Conservation (phyloP, 2,329 filamentous ascomycete genomes). For the Trichophyton mentagrophytes region DNA sequence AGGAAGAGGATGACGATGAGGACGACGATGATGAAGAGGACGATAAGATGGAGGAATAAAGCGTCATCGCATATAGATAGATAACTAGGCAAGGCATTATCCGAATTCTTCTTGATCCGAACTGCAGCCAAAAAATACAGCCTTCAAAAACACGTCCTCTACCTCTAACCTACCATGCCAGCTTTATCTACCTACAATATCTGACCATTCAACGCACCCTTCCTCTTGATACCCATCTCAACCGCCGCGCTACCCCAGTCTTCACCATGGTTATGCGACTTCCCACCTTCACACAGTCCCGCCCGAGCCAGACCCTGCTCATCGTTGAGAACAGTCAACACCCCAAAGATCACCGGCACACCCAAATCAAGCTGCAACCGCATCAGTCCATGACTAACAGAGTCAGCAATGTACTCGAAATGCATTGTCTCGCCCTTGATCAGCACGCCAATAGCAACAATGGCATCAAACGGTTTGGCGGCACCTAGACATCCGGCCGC, state of each 20-base stretch:
- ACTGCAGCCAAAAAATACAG: too few species aligned
- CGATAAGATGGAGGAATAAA: conserved; percentile 83
- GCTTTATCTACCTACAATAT: conserved; percentile 27
- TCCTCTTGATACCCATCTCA: conserved; percentile 81
- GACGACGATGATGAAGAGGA: conserved; percentile 58
- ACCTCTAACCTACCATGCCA: background rate
- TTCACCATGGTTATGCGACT: conserved; percentile 79
- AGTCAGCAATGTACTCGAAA: conserved; percentile 95
- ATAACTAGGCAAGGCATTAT: background rate
- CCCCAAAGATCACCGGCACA: conserved; percentile 80
- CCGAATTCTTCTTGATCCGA: too few species aligned
- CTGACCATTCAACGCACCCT: conserved; percentile 64
- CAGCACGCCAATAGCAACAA: conserved; percentile 88
- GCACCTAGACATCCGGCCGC: conserved; percentile 16
- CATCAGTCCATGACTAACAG: conserved; percentile 87
- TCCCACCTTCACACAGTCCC: conserved; percentile 45
- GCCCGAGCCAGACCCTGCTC: conserved; percentile 78
- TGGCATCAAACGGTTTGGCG: conserved; percentile 64
- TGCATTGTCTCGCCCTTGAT: conserved; percentile 99
- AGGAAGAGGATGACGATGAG: conserved; percentile 46
- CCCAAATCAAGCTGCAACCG: conserved; percentile 79
- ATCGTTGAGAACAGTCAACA: conserved; percentile 78
- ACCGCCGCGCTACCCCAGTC: conserved; percentile 94
- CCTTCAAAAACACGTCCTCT: too few species aligned
- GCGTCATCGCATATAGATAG: background rate